phyloP scores from a whole-genome alignment of 208 protist species.

The Angomonas deanei region DNA sequence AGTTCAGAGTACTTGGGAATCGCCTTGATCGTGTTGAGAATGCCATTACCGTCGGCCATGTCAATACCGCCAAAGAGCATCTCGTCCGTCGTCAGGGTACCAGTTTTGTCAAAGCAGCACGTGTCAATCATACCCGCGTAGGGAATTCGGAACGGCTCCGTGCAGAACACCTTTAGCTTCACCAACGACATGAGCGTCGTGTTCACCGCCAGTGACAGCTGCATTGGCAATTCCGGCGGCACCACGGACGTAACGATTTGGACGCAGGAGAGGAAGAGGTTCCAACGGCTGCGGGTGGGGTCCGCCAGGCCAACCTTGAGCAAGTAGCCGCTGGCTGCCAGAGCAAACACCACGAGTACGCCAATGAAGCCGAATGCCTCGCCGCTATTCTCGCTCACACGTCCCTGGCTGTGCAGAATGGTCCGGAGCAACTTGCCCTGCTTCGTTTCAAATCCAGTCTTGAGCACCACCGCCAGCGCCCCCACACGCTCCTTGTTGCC shows the following conservation, averaged over 20 bases:
- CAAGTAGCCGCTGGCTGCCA: conserved; percentile 94
- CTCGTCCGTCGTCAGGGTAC: conserved; percentile 96
- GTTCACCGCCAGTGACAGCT: conserved; percentile 98
- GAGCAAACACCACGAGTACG: conserved; percentile 96
- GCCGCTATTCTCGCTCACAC: conserved; percentile 93
- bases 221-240: conserved; percentile 99
- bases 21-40: conserved; percentile 71
- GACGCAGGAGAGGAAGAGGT: conserved; percentile 97
- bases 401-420: conserved; percentile 91
- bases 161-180: conserved; percentile 92
- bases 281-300: conserved; percentile 86
- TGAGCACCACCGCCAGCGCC: conserved; percentile 94
- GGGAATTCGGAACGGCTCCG: conserved; percentile 99
- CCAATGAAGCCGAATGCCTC: conserved; percentile 96
- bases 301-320: conserved; percentile 85
- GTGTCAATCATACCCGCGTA: conserved; percentile 97
- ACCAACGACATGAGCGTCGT: conserved; percentile 91
- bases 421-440: conserved; percentile 96
- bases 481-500: conserved; percentile 10
- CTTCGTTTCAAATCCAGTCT: conserved; percentile 98
- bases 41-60: conserved; percentile 84
- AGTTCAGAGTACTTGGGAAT: conserved; percentile 67
- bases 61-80: conserved; percentile 91
- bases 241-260: conserved; percentile 98
- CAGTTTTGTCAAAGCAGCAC: conserved; percentile 99